Base-by-base conservation (phyloP, 2,329 filamentous ascomycete genomes). In the Colletotrichum spinosum region DNA sequence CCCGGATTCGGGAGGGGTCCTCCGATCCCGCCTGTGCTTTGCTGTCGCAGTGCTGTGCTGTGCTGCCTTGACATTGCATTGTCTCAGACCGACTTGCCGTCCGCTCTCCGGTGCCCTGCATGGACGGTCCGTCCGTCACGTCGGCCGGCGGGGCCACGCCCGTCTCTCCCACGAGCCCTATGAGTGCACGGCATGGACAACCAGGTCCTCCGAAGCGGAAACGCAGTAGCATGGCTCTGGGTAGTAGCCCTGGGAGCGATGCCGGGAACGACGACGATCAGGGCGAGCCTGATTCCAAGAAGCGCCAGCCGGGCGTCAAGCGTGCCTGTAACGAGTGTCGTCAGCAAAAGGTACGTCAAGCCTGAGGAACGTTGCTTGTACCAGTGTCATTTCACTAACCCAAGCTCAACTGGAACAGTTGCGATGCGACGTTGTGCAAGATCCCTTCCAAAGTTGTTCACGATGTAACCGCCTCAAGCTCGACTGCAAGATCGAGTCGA, bases 301-400 rank as follows among this genome's bases (percentile, higher is more conserved):
- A 88, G 77, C 84, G 88, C 67, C 87, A 90, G 70, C 88, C 89
- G 34, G 88, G 88, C 59, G 89, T 91, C 53, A 93, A 95, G 81
- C 85, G 92, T 72, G 92, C 92, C 6, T 95, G 92, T 78, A 94
- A 94, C 74, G 92, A 95, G 77, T 95, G 92, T 75, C 86, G 92
- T 67, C 92, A 95, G 79, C 92, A 95, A 78, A 95, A 95, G 84
- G 92, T 93, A 80, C 85, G 81, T 83, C 75, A 69, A 65, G 12
- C 35, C 38, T 8, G 15, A 38, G 5, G 38, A 45, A 13, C 12
- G 13, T 33, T 13, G n/a, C 38, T 46, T 54, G n/a, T n/a, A 34
- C 25, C 39, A 35, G 46, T 35, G 60, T 11, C 49, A 55, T n/a
- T 10, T 15, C 15, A 35, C 57, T 67, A 58, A 61, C 44, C 33